Evolutionary conservation across 2,329 filamentous ascomycete genomes (phyloP), one percentile per base, ranked within the genome.

Genomic region (Diaporthe longicolla): DNA sequence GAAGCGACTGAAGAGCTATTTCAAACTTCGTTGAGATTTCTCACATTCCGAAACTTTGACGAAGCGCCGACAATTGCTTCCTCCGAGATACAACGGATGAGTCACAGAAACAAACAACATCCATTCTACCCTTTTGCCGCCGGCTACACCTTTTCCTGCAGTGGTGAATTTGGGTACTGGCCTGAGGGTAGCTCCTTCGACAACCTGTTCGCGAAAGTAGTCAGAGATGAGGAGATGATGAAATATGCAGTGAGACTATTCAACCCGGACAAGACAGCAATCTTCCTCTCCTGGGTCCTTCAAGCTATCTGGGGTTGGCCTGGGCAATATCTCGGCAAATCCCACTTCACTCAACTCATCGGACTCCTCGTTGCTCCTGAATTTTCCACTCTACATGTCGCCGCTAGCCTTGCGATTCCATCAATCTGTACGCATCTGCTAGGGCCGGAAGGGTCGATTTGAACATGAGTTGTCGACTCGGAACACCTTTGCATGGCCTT

Each of bases 361-460:
- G 35, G 32, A 8, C 21, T 59, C 21, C n/a, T 59, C 5, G 3
- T 24, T 6, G 21, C 21, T 4, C 57, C 32, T 8, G 21, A 59
- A 2, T 59, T 40, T 5, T 24, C 57, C 1, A 5, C 57, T 9
- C 21, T 59, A 1, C 6, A 59, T 15, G 6, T 59, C 3, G 21
- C 57, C 9, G 32, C 57, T 6, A 24, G 17, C 2, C 57, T 59
- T 17, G 32, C 21, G 11, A 21, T 59, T 17, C 35, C 57, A 1
- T 59, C 57, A 9, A 13, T 59, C 2, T 59, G 57, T 24, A 8
- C 21, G 3, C 2, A 19, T 32, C n/a, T 59, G 11, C 40, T 40
- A 32, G 40, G 0, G 1, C 4, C 11, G 4, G 2, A n/a, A 17
- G 7, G 0, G 11, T 24, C 11, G 32, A 59, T 2, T 10, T 19